A percentile compares a stretch with the other conserved stretches of the same genome.
Evolutionary conservation across 2,329 filamentous ascomycete genomes (phyloP).

Genomic region (Didymosphaeria variabile): DNA sequence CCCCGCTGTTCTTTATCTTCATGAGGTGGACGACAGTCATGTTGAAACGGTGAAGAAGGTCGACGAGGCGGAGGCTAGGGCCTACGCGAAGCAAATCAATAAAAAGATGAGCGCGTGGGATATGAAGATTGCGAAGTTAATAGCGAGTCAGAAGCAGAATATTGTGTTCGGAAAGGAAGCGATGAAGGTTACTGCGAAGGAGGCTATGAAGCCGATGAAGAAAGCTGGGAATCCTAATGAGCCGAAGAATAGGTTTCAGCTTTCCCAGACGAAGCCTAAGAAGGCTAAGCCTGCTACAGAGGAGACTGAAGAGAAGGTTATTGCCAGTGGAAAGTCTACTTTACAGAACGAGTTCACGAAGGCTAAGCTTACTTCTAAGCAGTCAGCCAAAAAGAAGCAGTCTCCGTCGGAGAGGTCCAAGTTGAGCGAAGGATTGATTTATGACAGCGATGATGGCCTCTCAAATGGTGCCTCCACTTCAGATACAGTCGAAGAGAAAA

Average conservation of each 20-base stretch:
- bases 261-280: background rate
- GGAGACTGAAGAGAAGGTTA: background rate
- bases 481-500: background rate
- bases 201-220: background rate
- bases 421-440: background rate
- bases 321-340: background rate
- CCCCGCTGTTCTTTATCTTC: background rate
- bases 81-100: background rate
- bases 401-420: background rate
- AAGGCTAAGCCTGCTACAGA: background rate
- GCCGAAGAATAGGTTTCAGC: background rate
- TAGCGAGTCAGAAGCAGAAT: background rate
- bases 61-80: no score
- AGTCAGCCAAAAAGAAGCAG: background rate
- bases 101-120: background rate
- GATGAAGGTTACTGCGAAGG: background rate
- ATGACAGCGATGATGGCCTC: slow-evolving; percentile 3
- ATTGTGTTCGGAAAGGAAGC: no score
- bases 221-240: background rate
- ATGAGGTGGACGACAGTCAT: no score
- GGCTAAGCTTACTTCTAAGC: background rate
- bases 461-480: background rate
- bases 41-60: no score
- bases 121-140: no score
- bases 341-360: background rate